Conservation (phyloP, 2,329 filamentous ascomycete species). For the Magnaporthiopsis rhizophila region DNA sequence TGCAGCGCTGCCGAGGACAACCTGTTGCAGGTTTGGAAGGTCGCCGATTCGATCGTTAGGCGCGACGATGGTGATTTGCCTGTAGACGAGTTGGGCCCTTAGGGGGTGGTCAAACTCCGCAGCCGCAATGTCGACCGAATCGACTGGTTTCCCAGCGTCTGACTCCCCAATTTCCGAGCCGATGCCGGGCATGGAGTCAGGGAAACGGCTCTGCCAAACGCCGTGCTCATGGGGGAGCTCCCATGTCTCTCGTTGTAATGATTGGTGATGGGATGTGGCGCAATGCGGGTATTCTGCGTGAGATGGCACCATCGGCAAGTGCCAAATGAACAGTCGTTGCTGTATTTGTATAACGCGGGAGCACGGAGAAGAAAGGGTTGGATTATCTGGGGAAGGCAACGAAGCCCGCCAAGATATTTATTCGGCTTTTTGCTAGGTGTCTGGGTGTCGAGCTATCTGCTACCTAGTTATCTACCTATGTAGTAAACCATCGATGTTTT, state of each 20-base stretch:
- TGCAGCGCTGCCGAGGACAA: slow-evolving; percentile 96
- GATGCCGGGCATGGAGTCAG: not conserved
- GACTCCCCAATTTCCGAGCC: not conserved
- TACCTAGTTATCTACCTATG: not conserved
- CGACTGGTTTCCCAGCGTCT: slow-evolving; percentile 2
- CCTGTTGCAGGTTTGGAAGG: slow-evolving; percentile 89
- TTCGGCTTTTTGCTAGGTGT: not conserved
- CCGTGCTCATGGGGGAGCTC: not conserved
- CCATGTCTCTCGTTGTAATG: not conserved
- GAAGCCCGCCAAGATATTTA: not conserved
- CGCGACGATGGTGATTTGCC: slow-evolving; percentile 69
- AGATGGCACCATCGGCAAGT: not conserved
- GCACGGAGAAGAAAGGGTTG: not conserved
- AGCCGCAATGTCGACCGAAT: slow-evolving; percentile 4
- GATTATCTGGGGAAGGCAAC: not conserved
- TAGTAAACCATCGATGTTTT: not conserved
- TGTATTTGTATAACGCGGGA: not conserved
- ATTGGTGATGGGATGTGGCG: not conserved
- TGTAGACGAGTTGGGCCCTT: slow-evolving; percentile 67
- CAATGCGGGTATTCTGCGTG: not conserved
- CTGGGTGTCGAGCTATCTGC: not conserved
- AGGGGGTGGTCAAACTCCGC: slow-evolving; percentile 17
- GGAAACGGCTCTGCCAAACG: not conserved
- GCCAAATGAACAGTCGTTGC: not conserved
- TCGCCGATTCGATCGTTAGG: slow-evolving; percentile 72